phyloP scores from a whole-genome alignment of 805 yeast species.

The Candida michaelii region DNA sequence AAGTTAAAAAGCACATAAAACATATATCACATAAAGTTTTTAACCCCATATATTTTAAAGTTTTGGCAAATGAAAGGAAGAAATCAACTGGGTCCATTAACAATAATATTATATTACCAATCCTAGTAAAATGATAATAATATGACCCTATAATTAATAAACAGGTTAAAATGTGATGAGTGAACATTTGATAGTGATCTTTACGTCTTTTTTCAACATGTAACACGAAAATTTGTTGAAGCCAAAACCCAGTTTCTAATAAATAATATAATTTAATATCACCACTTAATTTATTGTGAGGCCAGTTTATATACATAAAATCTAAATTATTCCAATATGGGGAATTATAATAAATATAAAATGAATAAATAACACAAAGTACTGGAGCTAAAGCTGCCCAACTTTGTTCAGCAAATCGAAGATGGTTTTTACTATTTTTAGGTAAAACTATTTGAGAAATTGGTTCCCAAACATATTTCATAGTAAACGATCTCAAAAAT shows the following conservation, averaged over 20 bases:
- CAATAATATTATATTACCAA: constrained; percentile 75
- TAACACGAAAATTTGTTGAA: constrained; percentile 74
- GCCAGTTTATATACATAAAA: constrained; percentile 68
- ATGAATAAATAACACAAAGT: constrained; percentile 55
- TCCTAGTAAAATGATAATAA: constrained; percentile 64
- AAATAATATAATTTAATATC: constrained; percentile 69
- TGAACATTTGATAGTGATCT: constrained; percentile 83
- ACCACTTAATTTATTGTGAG: constrained; percentile 58
- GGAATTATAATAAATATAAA: constrained; percentile 54
- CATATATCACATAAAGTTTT: constrained; percentile 60
- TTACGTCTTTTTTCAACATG: constrained; percentile 78
- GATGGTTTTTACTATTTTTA: constrained; percentile 1
- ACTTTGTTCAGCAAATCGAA: constrained; percentile 81
- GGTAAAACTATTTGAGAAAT: constrained; percentile 45
- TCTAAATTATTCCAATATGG: constrained; percentile 60
- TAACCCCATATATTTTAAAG: constrained; percentile 71
- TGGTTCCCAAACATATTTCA: constrained; percentile 51
- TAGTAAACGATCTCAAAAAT: constrained; percentile 57
- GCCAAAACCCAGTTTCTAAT: constrained; percentile 72
- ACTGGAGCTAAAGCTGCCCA: constrained; percentile 70
- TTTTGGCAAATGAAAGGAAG: constrained; percentile 67
- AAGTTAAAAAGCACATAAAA: constrained; percentile 63
- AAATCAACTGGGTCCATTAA: constrained; percentile 86
- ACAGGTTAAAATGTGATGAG: constrained; percentile 83
- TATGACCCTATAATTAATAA: constrained; percentile 69